Base-by-base conservation (phyloP, 306 rosid species). In the Rosa multiflora region DNA sequence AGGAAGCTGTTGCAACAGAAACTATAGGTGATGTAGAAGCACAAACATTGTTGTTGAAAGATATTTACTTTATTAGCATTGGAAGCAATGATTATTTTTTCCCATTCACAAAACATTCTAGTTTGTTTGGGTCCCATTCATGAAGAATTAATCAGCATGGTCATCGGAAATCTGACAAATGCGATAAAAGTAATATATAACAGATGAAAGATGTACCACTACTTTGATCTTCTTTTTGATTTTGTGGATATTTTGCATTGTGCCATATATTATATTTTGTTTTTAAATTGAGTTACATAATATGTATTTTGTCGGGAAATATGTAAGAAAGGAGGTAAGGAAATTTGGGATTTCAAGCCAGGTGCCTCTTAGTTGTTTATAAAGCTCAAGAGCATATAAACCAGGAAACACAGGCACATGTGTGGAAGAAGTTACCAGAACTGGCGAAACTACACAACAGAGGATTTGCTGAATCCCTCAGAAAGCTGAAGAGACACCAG, bases 1-100 rank as follows among this genome's bases (percentile, higher is more conserved):
- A 32, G 3, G 37, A 2, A 32, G 37, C 37, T 32, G 37, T 32
- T 32, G 37, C 37, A 32, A 32, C 37, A 32, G 37, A 32, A 32
- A 32, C 37, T 32, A 26, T 26, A 32, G 37, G 37, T 0, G 75
- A 81, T 29, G 47, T 21, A 64, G 77, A 75, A 32, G 86, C 81
- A 67, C 67, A 74, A 23, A 68, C 49, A 68, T 26, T 83, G 59
- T 35, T 85, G 55, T 74, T 74, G 11, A 72, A 64, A 52, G 80
- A 79, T 39, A 82, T 87, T 1, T 85, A 82, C 82, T 75, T 85
- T 59, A 59, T 85, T 37, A 68, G 37, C 37, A 63, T 75, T 39
- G 87, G 87, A 46, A 62, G 47, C 69, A 80, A 82, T n/a, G 88
- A 82, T 37, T 88, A 85, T 52, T 55, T 53, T 3, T 26, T 39